Conservation (phyloP, 2,329 filamentous ascomycete genomes). For the Ceratocystis cacaofunesta region DNA sequence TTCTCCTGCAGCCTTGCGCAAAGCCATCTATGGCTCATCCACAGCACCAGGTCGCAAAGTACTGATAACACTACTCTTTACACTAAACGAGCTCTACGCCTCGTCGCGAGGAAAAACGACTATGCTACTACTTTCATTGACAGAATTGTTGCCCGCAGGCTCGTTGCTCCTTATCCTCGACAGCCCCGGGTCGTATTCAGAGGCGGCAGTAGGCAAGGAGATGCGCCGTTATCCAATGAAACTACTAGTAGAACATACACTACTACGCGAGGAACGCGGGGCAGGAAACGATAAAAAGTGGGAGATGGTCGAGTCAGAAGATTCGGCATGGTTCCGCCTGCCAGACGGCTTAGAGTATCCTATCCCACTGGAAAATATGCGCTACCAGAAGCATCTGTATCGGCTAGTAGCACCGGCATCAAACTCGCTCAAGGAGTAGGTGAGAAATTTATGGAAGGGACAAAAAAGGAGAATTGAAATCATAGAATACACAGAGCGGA, state of each 20-base stretch:
- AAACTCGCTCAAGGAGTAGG: background rate
- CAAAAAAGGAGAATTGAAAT: background rate
- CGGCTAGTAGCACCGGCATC: conserved; percentile 20
- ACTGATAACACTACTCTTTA: conserved; percentile 78
- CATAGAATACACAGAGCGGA: background rate
- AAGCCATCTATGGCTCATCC: conserved; percentile 20
- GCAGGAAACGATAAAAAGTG: conserved; percentile 34
- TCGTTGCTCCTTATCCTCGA: conserved; percentile 74
- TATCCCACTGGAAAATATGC: conserved; percentile 83
- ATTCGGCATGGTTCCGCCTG: conserved; percentile 76
- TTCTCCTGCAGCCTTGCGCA: conserved; percentile 22
- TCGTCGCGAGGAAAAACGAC: conserved; percentile 62
- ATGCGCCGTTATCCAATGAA: conserved; percentile 74
- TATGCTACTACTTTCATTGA: conserved; percentile 55
- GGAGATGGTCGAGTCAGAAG: conserved; percentile 60
- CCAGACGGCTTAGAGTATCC: conserved; percentile 56
- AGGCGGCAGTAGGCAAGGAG: conserved; percentile 51
- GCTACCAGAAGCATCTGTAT: conserved; percentile 84
- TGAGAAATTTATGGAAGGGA: background rate
- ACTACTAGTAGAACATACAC: conserved; percentile 73
- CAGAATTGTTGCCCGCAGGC: conserved; percentile 38
- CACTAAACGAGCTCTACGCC: conserved; percentile 83
- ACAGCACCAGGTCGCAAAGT: conserved; percentile 24
- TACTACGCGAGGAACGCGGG: conserved; percentile 26
- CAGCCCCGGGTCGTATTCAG: conserved; percentile 85